Conservation (phyloP, 2,329 filamentous ascomycete genomes). For the Fusarium sp. region DNA sequence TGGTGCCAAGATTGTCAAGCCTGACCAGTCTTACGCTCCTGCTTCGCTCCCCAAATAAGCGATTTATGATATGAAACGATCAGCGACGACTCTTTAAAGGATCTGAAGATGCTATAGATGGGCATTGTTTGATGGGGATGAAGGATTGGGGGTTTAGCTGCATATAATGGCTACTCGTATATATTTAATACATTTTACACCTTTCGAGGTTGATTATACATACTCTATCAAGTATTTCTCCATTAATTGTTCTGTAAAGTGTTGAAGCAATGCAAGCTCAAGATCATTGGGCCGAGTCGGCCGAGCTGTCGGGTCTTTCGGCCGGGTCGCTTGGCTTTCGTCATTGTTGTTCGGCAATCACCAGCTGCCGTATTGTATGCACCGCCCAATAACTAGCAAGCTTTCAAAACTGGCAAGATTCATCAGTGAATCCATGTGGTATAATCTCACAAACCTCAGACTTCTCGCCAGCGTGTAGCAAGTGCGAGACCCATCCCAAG, state of each 20-base stretch:
- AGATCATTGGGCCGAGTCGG: not conserved
- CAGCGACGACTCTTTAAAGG: not conserved
- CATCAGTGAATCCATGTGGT: too few species aligned
- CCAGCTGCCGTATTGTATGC: too few species aligned
- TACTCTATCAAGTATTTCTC: not conserved
- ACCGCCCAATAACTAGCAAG: too few species aligned
- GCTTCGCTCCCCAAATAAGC: conserved; percentile 43
- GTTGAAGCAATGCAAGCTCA: too few species aligned
- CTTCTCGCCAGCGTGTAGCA: too few species aligned
- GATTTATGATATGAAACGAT: not conserved
- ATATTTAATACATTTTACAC: conserved; percentile 7
- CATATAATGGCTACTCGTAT: conserved; percentile 15
- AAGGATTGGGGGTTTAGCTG: conserved; percentile 4
- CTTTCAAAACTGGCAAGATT: too few species aligned
- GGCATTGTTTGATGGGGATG: not conserved
- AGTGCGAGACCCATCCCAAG: too few species aligned
- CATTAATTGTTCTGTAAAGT: not conserved
- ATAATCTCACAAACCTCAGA: too few species aligned
- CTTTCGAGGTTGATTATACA: not conserved
- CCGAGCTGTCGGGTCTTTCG: not conserved
- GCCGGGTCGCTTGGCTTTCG: not conserved
- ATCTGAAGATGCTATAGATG: not conserved
- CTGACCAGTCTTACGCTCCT: conserved; percentile 62
- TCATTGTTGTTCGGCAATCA: not conserved
- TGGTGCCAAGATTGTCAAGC: conserved; percentile 59